Conservation (phyloP, 805 yeast genomes). For the Osmozyma mogii region DNA sequence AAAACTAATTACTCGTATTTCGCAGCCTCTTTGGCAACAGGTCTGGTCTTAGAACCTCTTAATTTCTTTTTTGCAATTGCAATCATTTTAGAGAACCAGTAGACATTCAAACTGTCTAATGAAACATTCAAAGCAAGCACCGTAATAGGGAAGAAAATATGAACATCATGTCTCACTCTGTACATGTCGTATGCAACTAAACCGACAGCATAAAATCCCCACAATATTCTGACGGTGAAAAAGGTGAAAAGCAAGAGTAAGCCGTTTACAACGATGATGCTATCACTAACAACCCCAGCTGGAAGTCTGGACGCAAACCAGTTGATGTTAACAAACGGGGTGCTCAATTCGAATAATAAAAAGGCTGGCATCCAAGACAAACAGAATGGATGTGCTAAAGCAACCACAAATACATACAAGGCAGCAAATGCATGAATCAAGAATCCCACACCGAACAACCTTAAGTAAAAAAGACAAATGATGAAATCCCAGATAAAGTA, state of each 20-base stretch:
- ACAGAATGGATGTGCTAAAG: constrained; percentile 60
- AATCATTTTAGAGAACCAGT: constrained; percentile 89
- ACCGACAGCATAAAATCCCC: constrained; percentile 77
- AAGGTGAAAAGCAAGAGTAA: constrained; percentile 58
- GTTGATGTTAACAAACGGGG: constrained; percentile 91
- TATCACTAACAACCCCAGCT: constrained; percentile 50
- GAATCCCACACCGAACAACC: constrained; percentile 74
- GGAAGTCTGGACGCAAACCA: constrained; percentile 86
- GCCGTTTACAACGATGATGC: constrained; percentile 60
- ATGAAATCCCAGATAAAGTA: constrained; percentile 87
- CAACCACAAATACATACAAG: constrained; percentile 56
- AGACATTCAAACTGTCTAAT: constrained; percentile 61
- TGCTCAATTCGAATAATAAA: constrained; percentile 76
- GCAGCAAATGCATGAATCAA: constrained; percentile 81
- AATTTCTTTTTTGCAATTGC: constrained; percentile 54
- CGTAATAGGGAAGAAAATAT: constrained; percentile 38
- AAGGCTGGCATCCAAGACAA: constrained; percentile 79
- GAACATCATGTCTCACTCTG: constrained; percentile 35
- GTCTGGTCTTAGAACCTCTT: constrained; percentile 1
- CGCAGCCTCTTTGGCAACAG: constrained; percentile 3
- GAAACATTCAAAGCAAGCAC: constrained; percentile 52
- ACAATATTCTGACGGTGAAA: constrained; percentile 68
- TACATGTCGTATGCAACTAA: constrained; percentile 42
- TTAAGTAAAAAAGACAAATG: constrained; percentile 57
- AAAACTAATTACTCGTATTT: background rate